Base-by-base conservation (phyloP, 2,329 filamentous ascomycete species). In the Aspergillus neotritici region DNA sequence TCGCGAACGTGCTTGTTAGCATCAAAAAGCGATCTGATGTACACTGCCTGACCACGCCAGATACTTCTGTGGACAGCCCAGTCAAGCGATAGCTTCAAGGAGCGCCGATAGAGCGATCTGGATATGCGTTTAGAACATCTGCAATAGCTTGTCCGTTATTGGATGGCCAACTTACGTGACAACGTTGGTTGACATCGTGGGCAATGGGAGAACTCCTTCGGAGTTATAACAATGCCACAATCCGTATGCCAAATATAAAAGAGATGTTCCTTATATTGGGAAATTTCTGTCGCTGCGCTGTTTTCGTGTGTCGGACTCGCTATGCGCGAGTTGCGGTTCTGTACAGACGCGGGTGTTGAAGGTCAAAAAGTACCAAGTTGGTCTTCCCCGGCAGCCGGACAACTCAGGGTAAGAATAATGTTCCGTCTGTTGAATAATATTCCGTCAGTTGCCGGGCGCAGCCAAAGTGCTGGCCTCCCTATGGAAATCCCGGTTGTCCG, bases 1-100 rank as follows among this genome's bases (percentile, higher is more conserved):
- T 96, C 87, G 45, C 79, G 81, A 48, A 97, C 75, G 64, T 88
- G 75, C 65, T 82, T 87, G 69, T 98, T 97, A 45, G 88, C 88
- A 67, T 98, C 93, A 64, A 97, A 98, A 11, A 97, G 78, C 31
- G 86, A 89, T 58, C 93, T 84, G 60, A 98, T 94, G 68, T 98
- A 97, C 51, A 97, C 74, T 28, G 93, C 93, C 70, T 97, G 93
- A 50, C 91, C 90, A 58, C 93, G 85, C 91, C 93, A 98, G 49
- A 96, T 72, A 60, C 91, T 82, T 55, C 93, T 81, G 66, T 96
- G 87, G 51, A 97, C 89, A 45, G 88, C 82, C 93, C 93, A 98
- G 74, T 96, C 89, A 54, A 97, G 82, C 33, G 93, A 79, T 53
- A 96, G 82, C 77, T 96, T 96, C 64, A 98, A 71, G 17, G 89